Conservation (phyloP, 148 eudicot genomes). For the Rhododendron simsii region DNA sequence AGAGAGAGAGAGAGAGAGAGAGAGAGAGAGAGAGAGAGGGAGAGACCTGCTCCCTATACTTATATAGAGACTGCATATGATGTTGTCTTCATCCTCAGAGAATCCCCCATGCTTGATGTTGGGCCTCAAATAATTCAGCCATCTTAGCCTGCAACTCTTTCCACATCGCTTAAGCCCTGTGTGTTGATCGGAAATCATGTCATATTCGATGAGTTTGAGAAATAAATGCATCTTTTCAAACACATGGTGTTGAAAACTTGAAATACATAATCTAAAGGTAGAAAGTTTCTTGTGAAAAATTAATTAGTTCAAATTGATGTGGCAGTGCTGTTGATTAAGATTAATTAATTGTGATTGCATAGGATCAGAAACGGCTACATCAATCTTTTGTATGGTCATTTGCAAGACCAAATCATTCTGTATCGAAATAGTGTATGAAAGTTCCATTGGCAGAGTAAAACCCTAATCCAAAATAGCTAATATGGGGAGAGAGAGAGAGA, state of each 20-base stretch:
- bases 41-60: conserved; percentile 92
- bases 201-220: not conserved
- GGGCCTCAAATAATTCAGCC: conserved; percentile 91
- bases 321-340: not conserved
- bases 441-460: not conserved
- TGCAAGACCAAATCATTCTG: not conserved
- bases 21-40: conserved; percentile 10
- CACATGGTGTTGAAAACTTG: not conserved
- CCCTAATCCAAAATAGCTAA: not conserved
- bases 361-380: not conserved
- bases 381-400: not conserved
- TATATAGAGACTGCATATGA: conserved; percentile 82
- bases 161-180: conserved; percentile 94
- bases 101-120: conserved; percentile 95
- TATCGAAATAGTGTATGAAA: not conserved
- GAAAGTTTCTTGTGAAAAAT: not conserved
- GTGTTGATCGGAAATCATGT: not conserved
- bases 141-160: conserved; percentile 88
- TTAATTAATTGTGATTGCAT: not conserved
- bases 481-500: not conserved
- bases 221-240: not conserved
- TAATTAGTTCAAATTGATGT: not conserved
- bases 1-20: not conserved
- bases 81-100: conserved; percentile 91
- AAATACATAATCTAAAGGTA: not conserved